These are phyloP conservation scores for Cymbopogon flexuosus DNA, from an alignment of 202 grass and related monocot genomes.

Conservation along the genomic window DNA sequence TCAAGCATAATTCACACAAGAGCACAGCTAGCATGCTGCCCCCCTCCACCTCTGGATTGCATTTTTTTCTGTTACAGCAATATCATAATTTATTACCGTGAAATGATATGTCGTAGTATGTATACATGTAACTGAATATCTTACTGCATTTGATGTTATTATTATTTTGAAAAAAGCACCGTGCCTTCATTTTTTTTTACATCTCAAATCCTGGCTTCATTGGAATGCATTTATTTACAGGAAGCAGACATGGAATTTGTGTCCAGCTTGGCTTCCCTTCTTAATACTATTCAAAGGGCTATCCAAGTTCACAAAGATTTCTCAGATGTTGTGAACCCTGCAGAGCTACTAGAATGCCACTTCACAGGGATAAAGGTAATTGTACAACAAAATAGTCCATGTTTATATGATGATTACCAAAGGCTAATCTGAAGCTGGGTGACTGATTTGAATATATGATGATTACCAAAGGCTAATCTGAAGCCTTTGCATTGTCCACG, in stretches of 20 bases:
- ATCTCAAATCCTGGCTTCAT: conserved; percentile 5
- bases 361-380: conserved; percentile 83
- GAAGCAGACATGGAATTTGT: conserved; percentile 75
- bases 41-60: background rate
- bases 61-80: background rate
- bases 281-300: conserved; percentile 56
- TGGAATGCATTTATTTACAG: conserved; percentile 45
- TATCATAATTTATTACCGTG: background rate
- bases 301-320: conserved; percentile 78
- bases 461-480: background rate
- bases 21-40: background rate
- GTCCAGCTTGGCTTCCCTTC: conserved; percentile 60
- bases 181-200: background rate
- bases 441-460: background rate
- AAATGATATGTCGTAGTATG: background rate
- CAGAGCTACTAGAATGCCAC: conserved; percentile 63
- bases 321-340: conserved; percentile 39
- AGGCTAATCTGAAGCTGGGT: background rate
- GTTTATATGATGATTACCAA: too few species aligned
- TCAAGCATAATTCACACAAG: background rate
- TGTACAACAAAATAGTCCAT: conserved; percentile 21
- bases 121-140: background rate
- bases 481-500: background rate
- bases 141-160: conserved; percentile 8
- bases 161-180: background rate